Conservation (phyloP, 371 early-diverging fungal genomes). For the Mycotypha africana region DNA sequence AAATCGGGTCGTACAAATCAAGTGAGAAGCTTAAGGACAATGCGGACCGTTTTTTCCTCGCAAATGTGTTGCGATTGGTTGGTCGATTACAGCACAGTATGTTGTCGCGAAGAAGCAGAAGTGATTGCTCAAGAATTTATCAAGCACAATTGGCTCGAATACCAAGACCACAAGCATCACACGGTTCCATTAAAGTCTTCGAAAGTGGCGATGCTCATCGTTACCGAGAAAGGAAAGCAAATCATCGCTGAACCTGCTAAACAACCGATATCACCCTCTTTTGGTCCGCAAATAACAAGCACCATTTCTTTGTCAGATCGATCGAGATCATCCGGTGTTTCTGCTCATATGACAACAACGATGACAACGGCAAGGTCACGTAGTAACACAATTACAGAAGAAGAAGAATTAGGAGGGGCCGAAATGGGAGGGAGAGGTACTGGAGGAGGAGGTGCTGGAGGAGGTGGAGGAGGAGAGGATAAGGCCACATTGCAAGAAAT, state of each 20-base stretch:
- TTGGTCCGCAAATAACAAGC: conserved; percentile 10
- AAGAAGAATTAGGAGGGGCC: neutral
- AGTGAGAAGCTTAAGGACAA: conserved; percentile 16
- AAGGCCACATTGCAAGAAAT: conserved; percentile 16
- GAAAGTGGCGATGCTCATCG: conserved; percentile 15
- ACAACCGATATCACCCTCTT: conserved; percentile 8
- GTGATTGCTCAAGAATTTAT: conserved; percentile 50
- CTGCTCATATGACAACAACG: neutral
- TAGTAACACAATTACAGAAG: conserved; percentile 4
- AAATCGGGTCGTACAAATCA: conserved; percentile 12
- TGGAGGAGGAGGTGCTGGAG: neutral
- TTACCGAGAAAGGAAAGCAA: conserved; percentile 22
- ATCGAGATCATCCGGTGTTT: neutral
- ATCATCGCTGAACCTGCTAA: conserved; percentile 12
- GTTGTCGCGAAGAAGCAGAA: conserved; percentile 61
- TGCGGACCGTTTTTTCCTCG: conserved; percentile 38
- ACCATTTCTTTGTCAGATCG: neutral
- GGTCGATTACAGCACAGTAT: conserved; percentile 51
- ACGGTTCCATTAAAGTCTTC: conserved; percentile 11
- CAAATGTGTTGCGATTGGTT: conserved; percentile 58
- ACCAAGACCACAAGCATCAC: conserved; percentile 21
- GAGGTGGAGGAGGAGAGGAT: neutral
- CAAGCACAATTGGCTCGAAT: conserved; percentile 50
- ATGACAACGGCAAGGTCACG: conserved; percentile 1
- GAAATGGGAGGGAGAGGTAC: neutral